phyloP scores from a whole-genome alignment of 129 eudicot genomes.

The Mikania micrantha region DNA sequence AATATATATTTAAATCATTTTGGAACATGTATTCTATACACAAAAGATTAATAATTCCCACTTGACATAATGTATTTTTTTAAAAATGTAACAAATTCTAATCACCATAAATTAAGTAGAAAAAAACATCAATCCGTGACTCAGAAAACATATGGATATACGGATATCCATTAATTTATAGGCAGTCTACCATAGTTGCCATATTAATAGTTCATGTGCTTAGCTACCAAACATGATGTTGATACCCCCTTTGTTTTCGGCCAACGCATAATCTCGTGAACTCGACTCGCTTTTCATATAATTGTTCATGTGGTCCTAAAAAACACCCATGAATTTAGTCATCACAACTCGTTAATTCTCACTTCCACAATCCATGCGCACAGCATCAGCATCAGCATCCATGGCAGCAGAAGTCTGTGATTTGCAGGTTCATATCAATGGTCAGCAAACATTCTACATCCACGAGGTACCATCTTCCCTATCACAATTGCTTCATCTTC shows the following conservation, averaged over 20 bases:
- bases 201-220: slow-evolving; percentile 13
- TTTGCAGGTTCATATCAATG: slow-evolving; percentile 75
- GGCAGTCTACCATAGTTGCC: slow-evolving; percentile 16
- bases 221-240: neutral
- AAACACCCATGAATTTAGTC: slow-evolving; percentile 21
- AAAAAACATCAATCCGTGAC: slow-evolving; percentile 31
- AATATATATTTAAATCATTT: too few species aligned
- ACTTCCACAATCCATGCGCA: slow-evolving; percentile 48
- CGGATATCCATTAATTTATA: slow-evolving; percentile 11
- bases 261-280: slow-evolving; percentile 33
- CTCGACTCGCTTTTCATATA: slow-evolving; percentile 2
- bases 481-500: too few species aligned
- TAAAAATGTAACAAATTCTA: neutral
- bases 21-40: neutral
- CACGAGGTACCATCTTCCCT: too few species aligned
- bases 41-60: neutral
- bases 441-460: slow-evolving; percentile 81
- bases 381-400: slow-evolving; percentile 30
- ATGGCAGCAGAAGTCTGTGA: slow-evolving; percentile 71
- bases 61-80: slow-evolving; percentile 12
- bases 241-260: slow-evolving; percentile 12
- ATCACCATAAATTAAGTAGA: slow-evolving; percentile 2
- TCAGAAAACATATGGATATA: slow-evolving; percentile 17
- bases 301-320: slow-evolving; percentile 33
- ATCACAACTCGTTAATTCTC: neutral